A percentile compares a stretch with the other conserved stretches of the same genome.
phyloP scores from a whole-genome alignment of 1,284 basidiomycete genomes.

The Sanguinoderma infundibulare region DNA sequence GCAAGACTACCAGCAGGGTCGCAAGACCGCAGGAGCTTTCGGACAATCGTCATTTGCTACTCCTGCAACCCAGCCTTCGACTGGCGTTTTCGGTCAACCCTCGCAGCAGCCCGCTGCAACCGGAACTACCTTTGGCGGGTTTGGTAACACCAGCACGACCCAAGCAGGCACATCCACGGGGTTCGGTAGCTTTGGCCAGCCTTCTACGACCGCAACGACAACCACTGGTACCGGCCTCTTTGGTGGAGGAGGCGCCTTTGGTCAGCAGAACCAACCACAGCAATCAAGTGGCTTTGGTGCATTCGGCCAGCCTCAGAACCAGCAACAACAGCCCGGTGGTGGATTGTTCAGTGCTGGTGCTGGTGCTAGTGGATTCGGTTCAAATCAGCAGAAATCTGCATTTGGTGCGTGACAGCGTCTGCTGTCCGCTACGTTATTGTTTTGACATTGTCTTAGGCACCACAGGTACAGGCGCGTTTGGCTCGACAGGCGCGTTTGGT shows the following conservation, averaged over 20 bases:
- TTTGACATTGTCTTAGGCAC: constrained; percentile 15
- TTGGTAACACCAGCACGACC: constrained; percentile 28
- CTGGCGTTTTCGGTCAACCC: constrained; percentile 37
- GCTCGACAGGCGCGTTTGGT: constrained; percentile 48
- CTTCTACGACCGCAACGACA: constrained; percentile 24
- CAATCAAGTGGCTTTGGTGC: constrained; percentile 34
- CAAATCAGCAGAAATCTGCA: constrained; percentile 35
- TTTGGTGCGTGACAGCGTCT: constrained; percentile 44
- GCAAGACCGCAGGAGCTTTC: constrained; percentile 66
- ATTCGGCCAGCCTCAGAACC: constrained; percentile 41
- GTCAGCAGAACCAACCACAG: constrained; percentile 29
- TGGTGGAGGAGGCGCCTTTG: constrained; percentile 35
- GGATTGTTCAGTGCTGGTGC: constrained; percentile 19
- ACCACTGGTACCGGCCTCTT: constrained; percentile 43
- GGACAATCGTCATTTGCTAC: constrained; percentile 51
- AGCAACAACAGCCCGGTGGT: constrained; percentile 11
- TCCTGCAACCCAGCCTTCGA: constrained; percentile 30
- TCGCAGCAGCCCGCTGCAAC: constrained; percentile 34
- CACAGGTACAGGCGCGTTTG: constrained; percentile 34
- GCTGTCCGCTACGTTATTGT: constrained; percentile 33
- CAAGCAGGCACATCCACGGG: constrained; percentile 27
- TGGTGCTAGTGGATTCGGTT: constrained; percentile 22
- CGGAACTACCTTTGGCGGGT: constrained; percentile 35
- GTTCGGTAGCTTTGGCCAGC: constrained; percentile 48
- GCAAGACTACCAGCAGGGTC: constrained; percentile 77